A percentile compares a stretch with the other conserved stretches of the same genome.
phyloP scores from a whole-genome alignment of 768 basidiomycete genomes.

The Phaeolepiota aurea region DNA sequence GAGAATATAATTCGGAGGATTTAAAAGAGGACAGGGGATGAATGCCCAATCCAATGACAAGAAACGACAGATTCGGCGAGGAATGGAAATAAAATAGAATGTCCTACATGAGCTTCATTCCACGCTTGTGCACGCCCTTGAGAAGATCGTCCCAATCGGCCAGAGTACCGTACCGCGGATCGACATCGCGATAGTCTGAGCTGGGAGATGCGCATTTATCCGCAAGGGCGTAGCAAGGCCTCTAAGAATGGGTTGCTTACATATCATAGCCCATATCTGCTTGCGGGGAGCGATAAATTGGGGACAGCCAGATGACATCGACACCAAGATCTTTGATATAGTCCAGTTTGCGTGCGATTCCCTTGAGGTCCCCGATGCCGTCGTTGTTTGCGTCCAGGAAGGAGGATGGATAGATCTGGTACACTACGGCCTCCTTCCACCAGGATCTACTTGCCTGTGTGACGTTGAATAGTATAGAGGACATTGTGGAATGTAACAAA shows the following conservation, averaged over 20 bases:
- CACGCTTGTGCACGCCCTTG: conserved; percentile 45
- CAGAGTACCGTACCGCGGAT: conserved; percentile 58
- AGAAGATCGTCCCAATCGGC: conserved; percentile 51
- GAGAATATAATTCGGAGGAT: too few species aligned
- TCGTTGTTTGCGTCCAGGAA: conserved; percentile 69
- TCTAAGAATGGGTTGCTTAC: conserved; percentile 23
- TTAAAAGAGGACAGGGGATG: too few species aligned
- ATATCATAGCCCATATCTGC: conserved; percentile 75
- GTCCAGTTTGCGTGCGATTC: conserved; percentile 56
- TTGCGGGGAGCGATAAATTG: conserved; percentile 61
- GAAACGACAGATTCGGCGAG: too few species aligned
- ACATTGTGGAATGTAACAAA: too few species aligned
- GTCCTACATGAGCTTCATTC: conserved; percentile 66
- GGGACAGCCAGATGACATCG: conserved; percentile 62
- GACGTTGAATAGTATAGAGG: too few species aligned
- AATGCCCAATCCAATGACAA: too few species aligned
- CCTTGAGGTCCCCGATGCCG: conserved; percentile 62
- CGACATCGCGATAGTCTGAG: conserved; percentile 56
- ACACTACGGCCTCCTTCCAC: conserved; percentile 54
- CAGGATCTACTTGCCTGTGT: too few species aligned
- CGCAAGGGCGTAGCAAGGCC: too few species aligned
- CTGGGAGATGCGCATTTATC: conserved; percentile 22
- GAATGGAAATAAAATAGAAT: too few species aligned
- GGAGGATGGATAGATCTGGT: conserved; percentile 67
- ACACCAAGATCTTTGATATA: conserved; percentile 64